Conservation (phyloP, 2,329 filamentous ascomycete species). For the Gnomoniopsis smithogilvyi region DNA sequence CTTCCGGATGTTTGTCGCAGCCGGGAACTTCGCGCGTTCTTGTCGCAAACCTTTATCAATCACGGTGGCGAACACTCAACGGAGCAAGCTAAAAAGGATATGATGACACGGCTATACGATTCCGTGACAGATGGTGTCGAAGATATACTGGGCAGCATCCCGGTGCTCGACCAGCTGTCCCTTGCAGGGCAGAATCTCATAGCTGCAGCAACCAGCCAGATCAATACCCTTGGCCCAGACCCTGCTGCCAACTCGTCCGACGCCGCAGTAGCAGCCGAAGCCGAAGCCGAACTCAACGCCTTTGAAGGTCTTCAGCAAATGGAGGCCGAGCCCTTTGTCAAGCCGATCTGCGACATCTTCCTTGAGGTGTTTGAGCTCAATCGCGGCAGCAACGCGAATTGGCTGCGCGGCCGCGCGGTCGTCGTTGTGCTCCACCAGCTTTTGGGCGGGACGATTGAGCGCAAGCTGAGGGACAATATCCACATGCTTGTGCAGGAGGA, state of each 20-base stretch:
- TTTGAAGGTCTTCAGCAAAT: conserved; percentile 76
- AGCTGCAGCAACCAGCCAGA: conserved; percentile 67
- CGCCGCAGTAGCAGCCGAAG: conserved; percentile 61
- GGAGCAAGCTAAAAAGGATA: conserved; percentile 71
- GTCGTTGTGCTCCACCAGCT: conserved; percentile 96
- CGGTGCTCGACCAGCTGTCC: conserved; percentile 90
- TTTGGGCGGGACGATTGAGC: conserved; percentile 91
- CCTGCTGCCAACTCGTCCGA: conserved; percentile 52
- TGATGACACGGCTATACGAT: conserved; percentile 92
- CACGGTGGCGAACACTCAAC: conserved; percentile 55
- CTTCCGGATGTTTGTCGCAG: conserved; percentile 93
- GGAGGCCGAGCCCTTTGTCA: conserved; percentile 82
- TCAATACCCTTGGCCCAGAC: conserved; percentile 42
- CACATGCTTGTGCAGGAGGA: conserved; percentile 74
- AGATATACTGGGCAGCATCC: conserved; percentile 93
- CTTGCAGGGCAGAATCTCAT: conserved; percentile 89
- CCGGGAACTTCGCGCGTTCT: conserved; percentile 84
- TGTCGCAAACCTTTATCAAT: conserved; percentile 81
- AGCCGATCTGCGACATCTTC: conserved; percentile 97
- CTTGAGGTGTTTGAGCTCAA: conserved; percentile 94
- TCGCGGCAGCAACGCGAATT: conserved; percentile 97
- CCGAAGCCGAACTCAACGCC: conserved; percentile 88
- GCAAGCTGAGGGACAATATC: conserved; percentile 85
- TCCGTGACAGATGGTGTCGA: conserved; percentile 98
- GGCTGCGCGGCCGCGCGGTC: conserved; percentile 91